Percentiles rank a stretch among this genome's conserved stretches.
Conservation (phyloP, 371 early-diverging fungal species). For the Saksenaea oblongispora region DNA sequence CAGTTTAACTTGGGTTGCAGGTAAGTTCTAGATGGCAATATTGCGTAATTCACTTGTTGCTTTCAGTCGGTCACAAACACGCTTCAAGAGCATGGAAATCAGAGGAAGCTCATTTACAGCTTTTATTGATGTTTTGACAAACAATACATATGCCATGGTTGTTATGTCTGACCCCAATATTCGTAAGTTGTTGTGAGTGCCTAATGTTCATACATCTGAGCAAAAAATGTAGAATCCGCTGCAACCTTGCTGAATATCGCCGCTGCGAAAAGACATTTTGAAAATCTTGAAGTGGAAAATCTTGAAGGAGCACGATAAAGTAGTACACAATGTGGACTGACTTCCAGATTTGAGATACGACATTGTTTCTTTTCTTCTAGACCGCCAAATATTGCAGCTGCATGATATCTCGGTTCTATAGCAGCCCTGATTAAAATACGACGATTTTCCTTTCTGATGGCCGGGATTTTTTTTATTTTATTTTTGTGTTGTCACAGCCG, state of each 20-base stretch:
- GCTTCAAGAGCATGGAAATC: conserved; percentile 90
- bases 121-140: conserved; percentile 90
- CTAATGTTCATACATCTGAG: background rate
- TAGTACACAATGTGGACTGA: background rate
- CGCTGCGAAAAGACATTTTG: conserved; percentile 86
- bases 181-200: conserved; percentile 64
- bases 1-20: conserved; percentile 87
- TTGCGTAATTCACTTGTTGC: background rate
- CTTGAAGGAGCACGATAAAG: conserved; percentile 3
- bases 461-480: too few species aligned
- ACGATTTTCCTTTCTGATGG: too few species aligned
- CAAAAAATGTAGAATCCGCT: conserved; percentile 70
- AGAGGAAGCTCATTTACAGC: conserved; percentile 80
- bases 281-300: conserved; percentile 65
- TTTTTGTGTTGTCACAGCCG: too few species aligned
- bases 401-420: too few species aligned
- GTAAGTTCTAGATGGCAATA: conserved; percentile 26
- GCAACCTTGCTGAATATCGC: conserved; percentile 84
- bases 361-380: background rate
- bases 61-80: conserved; percentile 67
- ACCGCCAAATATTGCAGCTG: background rate
- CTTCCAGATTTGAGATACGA: background rate
- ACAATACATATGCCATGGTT: conserved; percentile 93
- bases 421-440: too few species aligned
- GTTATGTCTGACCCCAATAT: conserved; percentile 88